phyloP scores from a whole-genome alignment of 345 rosid genomes.

The Crucihimalaya himalaica region DNA sequence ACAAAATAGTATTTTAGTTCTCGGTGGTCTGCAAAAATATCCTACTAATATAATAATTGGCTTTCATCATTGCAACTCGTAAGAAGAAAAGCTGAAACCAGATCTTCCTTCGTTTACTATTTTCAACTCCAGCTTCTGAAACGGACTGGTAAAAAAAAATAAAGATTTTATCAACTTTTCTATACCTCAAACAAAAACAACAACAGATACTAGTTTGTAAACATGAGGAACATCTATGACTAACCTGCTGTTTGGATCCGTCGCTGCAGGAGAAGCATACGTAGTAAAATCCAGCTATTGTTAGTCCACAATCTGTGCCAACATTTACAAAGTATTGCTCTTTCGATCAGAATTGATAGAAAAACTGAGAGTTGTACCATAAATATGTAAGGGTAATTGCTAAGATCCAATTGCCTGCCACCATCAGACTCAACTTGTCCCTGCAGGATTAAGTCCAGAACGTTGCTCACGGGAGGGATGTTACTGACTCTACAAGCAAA shows the following conservation, averaged over 20 bases:
- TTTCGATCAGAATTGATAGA: conserved; percentile 42
- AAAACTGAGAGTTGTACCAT: conserved; percentile 58
- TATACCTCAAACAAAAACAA: not conserved
- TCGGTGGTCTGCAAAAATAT: too few relatives aligned
- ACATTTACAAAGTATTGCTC: conserved; percentile 94
- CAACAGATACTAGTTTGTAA: not conserved
- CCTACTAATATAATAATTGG: too few relatives aligned
- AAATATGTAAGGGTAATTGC: conserved; percentile 67
- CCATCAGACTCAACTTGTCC: conserved; percentile 77
- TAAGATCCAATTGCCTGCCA: conserved; percentile 82
- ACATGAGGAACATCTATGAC: conserved; percentile 6
- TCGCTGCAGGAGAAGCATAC: conserved; percentile 95
- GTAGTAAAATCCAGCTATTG: conserved; percentile 94
- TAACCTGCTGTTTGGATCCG: conserved; percentile 93
- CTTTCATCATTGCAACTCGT: conserved; percentile 67
- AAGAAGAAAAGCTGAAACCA: conserved; percentile 79
- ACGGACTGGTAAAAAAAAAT: conserved; percentile 60
- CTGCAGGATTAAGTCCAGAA: conserved; percentile 46
- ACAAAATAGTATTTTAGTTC: too few relatives aligned
- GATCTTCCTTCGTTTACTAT: conserved; percentile 72
- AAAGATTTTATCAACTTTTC: not conserved
- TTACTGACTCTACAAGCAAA: conserved; percentile 10
- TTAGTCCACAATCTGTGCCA: conserved; percentile 93
- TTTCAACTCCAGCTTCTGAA: conserved; percentile 91
- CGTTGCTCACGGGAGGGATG: conserved; percentile 6